Conservation (phyloP, 2,329 filamentous ascomycete genomes). For the Fusarium newnesense region DNA sequence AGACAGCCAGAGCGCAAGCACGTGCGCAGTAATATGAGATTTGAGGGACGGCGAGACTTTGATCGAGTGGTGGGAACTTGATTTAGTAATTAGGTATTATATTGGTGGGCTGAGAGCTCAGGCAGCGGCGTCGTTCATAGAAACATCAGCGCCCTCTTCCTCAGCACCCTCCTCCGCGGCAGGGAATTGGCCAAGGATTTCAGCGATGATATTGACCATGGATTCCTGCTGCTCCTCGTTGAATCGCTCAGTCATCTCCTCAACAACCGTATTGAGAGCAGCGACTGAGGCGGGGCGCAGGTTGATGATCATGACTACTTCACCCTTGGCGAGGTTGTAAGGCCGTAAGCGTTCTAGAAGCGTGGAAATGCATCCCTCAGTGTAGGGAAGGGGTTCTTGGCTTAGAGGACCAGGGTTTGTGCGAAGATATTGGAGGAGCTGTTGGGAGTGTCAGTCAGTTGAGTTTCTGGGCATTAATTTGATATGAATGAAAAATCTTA, state of each 20-base stretch:
- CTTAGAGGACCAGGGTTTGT: slow-evolving; percentile 66
- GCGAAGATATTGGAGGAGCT: slow-evolving; percentile 71
- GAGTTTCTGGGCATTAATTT: neutral
- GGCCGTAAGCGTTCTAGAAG: slow-evolving; percentile 66
- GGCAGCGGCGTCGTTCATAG: slow-evolving; percentile 51
- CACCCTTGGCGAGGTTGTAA: slow-evolving; percentile 73
- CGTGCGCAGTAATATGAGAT: slow-evolving; percentile 61
- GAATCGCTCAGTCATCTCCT: slow-evolving; percentile 72
- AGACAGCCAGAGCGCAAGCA: slow-evolving; percentile 66
- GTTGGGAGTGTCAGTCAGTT: slow-evolving; percentile 17
- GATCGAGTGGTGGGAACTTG: neutral
- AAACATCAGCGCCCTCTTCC: slow-evolving; percentile 47
- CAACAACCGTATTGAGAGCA: slow-evolving; percentile 70
- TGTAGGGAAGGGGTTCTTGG: slow-evolving; percentile 64
- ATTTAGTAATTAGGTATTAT: neutral
- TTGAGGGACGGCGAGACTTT: neutral
- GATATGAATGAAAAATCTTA: slow-evolving; percentile 48
- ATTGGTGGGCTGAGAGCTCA: slow-evolving; percentile 27
- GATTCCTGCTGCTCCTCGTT: slow-evolving; percentile 66
- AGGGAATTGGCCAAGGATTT: slow-evolving; percentile 66
- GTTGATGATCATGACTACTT: slow-evolving; percentile 76
- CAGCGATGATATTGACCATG: slow-evolving; percentile 66
- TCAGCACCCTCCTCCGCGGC: slow-evolving; percentile 40
- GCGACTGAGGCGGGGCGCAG: slow-evolving; percentile 67
- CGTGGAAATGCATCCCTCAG: slow-evolving; percentile 59